phyloP scores from a whole-genome alignment of 2,329 filamentous ascomycete species.

The Pyrenochaeta sp. region DNA sequence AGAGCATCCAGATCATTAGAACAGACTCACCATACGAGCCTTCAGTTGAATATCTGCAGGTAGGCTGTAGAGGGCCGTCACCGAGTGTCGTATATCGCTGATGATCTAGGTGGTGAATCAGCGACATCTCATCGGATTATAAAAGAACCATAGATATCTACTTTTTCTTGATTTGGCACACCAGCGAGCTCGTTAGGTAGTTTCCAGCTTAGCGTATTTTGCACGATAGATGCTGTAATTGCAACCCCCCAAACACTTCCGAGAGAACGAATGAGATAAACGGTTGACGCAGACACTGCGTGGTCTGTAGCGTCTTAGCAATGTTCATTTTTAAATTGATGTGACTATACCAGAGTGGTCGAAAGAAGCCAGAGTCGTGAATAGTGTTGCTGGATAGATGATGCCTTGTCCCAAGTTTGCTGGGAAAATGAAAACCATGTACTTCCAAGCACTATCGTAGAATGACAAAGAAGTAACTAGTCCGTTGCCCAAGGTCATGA shows the following conservation, averaged over 20 bases:
- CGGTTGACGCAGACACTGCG: slow-evolving; percentile 68
- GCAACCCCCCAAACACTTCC: slow-evolving; percentile 72
- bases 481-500: slow-evolving; percentile 57
- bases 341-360: slow-evolving; percentile 63
- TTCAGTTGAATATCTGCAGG: slow-evolving; percentile 65
- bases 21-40: slow-evolving; percentile 58
- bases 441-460: slow-evolving; percentile 55
- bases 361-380: slow-evolving; percentile 70
- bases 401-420: slow-evolving; percentile 59
- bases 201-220: slow-evolving; percentile 66
- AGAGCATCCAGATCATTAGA: too few species aligned
- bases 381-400: slow-evolving; percentile 61
- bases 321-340: background rate
- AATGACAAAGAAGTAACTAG: slow-evolving; percentile 54
- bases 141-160: slow-evolving; percentile 22
- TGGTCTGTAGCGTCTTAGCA: slow-evolving; percentile 57
- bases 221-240: slow-evolving; percentile 68
- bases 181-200: slow-evolving; percentile 54
- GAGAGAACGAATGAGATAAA: slow-evolving; percentile 70
- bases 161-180: background rate
- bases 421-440: slow-evolving; percentile 55
- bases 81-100: slow-evolving; percentile 68
- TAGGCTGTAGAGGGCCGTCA: slow-evolving; percentile 63
- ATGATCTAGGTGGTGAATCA: slow-evolving; percentile 64
- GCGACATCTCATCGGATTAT: slow-evolving; percentile 68